Conservation (phyloP, 306 rosid species). For the Quercus agrifolia region DNA sequence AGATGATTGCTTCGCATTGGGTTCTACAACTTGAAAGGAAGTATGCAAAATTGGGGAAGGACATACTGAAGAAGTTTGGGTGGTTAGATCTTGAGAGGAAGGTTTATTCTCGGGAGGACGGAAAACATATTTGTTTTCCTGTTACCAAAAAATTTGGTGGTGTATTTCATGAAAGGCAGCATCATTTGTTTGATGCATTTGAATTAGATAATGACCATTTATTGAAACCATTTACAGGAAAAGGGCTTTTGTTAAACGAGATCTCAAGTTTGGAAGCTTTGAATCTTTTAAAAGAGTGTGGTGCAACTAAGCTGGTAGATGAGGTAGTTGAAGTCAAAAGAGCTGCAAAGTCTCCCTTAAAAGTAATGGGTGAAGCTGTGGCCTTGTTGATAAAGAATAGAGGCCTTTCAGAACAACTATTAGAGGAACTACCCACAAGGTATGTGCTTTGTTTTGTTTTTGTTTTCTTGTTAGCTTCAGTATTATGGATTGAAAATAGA, state of each 20-base stretch:
- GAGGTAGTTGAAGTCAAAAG: slow-evolving; percentile 55
- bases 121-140: slow-evolving; percentile 70
- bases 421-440: slow-evolving; percentile 90
- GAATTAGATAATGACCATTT: slow-evolving; percentile 37
- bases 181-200: slow-evolving; percentile 26
- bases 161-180: slow-evolving; percentile 37
- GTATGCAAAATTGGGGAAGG: slow-evolving; percentile 80
- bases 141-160: slow-evolving; percentile 45
- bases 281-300: slow-evolving; percentile 54
- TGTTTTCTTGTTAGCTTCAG: slow-evolving; percentile 11
- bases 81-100: slow-evolving; percentile 87
- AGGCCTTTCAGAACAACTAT: slow-evolving; percentile 51
- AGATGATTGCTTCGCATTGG: slow-evolving; percentile 35
- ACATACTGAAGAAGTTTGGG: slow-evolving; percentile 77
- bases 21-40: slow-evolving; percentile 67
- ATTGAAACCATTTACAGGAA: slow-evolving; percentile 27
- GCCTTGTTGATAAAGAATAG: slow-evolving; percentile 54
- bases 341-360: slow-evolving; percentile 63
- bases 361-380: slow-evolving; percentile 66
- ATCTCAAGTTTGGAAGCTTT: slow-evolving; percentile 47
- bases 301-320: slow-evolving; percentile 48
- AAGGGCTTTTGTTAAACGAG: slow-evolving; percentile 31
- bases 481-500: background rate
- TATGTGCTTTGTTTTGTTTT: slow-evolving; percentile 26
- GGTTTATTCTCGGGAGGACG: slow-evolving; percentile 58